Base-by-base conservation (phyloP, 2,329 filamentous ascomycete genomes). In the Sporothrix mexicana region DNA sequence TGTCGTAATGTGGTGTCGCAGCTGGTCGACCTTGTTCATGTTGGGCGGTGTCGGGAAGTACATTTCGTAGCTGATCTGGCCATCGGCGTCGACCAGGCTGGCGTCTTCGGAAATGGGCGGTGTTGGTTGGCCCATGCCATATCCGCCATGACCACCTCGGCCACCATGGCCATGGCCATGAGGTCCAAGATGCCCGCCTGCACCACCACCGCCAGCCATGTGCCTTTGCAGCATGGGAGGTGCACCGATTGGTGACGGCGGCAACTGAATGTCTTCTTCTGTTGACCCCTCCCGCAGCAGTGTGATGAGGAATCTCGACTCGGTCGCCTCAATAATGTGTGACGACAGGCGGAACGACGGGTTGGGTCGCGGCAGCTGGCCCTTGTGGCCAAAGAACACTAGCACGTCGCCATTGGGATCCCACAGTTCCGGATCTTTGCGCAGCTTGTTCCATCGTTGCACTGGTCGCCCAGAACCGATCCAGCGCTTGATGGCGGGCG, bases 1-100 rank as follows among this genome's bases (percentile, higher is more conserved):
- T 0, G 90, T 91, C 0, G 91, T 90, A 64, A 92, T 84, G 75
- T 90, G 88, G 75, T 91, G 85, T 0, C 88, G 83, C 1, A 86
- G 83, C 71, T 85, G 85, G 57, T 85, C 86, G 20, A 80, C 80
- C 77, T 80, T 85, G 76, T 77, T 84, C 53, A 86, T 77, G 51
- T 86, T 84, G 1, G 83, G 75, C 0, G 89, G 89, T 0, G 88
- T 84, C 0, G 89, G 85, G 74, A 92, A 90, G 80, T 87, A 89
- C 79, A 92, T 87, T 77, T 91, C 86, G 73, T 90, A 90, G 1
- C 85, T 87, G 59, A 90, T 86, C 75, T 87, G 85, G 2, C 86
- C 87, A 73, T 88, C 86, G 6, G 82, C 77, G 20, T 86, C 84
- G 13, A 81, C 82, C 3, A 82, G 77, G 67, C 79, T 82, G 25